Evolutionary conservation across 257 asterid genomes (phyloP).

Genomic region (Capsicum chinense): DNA sequence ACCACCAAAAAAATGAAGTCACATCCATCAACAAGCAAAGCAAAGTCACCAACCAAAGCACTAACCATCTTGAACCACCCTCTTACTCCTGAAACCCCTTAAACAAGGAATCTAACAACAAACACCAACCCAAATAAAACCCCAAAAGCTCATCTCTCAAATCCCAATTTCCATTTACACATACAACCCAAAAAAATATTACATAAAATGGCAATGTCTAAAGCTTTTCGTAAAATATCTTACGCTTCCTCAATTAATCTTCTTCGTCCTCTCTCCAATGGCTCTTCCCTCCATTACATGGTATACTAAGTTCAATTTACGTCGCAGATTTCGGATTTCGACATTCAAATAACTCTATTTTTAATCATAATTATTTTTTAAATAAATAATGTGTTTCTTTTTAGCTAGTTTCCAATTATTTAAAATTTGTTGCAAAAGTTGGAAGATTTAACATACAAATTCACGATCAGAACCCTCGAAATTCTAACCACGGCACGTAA

Average conservation of each 20-base stretch:
- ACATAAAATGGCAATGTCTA: slow-evolving; percentile 45
- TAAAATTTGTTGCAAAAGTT: no score
- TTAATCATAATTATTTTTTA: no score
- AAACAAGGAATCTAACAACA: neutral
- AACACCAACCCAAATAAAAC: neutral
- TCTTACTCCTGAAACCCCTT: neutral
- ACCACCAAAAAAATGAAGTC: neutral
- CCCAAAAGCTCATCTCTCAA: neutral
- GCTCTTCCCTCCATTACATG: slow-evolving; percentile 54
- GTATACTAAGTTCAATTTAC: slow-evolving; percentile 22
- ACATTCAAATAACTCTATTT: no score
- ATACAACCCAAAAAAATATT: neutral
- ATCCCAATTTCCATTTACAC: neutral
- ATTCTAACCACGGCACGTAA: no score
- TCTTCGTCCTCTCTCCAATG: slow-evolving; percentile 44
- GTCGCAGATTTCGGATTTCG: no score
- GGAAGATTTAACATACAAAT: no score
- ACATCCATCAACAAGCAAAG: neutral
- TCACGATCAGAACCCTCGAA: no score
- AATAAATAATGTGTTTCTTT: no score
- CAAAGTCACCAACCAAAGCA: slow-evolving; percentile 1
- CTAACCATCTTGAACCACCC: slow-evolving; percentile 24
- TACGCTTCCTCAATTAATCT: slow-evolving; percentile 37
- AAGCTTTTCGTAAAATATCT: slow-evolving; percentile 75
- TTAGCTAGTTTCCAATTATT: no score